Evolutionary conservation across 495 filamentous ascomycete genomes (phyloP).

Genomic region (Glonium stellatum): DNA sequence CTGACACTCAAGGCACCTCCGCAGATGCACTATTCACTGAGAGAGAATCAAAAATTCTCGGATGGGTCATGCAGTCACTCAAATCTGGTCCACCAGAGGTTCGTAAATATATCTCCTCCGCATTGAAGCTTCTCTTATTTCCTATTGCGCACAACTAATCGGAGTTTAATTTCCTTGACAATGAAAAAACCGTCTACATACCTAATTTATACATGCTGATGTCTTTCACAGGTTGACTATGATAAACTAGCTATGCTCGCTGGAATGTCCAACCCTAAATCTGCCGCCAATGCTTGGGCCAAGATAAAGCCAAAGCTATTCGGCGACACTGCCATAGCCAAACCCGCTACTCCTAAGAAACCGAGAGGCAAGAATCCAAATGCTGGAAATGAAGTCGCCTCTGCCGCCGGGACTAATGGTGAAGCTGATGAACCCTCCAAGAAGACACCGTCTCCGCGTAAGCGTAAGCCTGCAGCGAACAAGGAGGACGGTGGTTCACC

Average conservation of each 20-base stretch:
- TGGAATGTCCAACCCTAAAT: slow-evolving; percentile 40
- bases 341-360: neutral
- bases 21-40: slow-evolving; percentile 14
- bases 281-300: slow-evolving; percentile 44
- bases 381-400: neutral
- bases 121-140: too few relatives aligned
- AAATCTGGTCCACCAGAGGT: slow-evolving; percentile 27
- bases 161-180: too few relatives aligned
- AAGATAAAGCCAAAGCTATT: slow-evolving; percentile 42
- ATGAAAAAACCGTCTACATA: neutral
- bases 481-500: slow-evolving; percentile 14
- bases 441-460: neutral
- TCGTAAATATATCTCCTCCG: neutral
- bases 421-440: neutral
- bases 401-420: neutral
- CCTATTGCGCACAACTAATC: too few relatives aligned
- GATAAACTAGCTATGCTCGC: slow-evolving; percentile 26
- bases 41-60: slow-evolving; percentile 21
- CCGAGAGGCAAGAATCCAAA: neutral
- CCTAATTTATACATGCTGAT: neutral
- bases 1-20: too few relatives aligned
- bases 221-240: slow-evolving; percentile 29
- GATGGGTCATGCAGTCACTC: slow-evolving; percentile 20
- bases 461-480: slow-evolving; percentile 16
- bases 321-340: neutral